phyloP scores from a whole-genome alignment of 805 yeast species.

The Candida orba region DNA sequence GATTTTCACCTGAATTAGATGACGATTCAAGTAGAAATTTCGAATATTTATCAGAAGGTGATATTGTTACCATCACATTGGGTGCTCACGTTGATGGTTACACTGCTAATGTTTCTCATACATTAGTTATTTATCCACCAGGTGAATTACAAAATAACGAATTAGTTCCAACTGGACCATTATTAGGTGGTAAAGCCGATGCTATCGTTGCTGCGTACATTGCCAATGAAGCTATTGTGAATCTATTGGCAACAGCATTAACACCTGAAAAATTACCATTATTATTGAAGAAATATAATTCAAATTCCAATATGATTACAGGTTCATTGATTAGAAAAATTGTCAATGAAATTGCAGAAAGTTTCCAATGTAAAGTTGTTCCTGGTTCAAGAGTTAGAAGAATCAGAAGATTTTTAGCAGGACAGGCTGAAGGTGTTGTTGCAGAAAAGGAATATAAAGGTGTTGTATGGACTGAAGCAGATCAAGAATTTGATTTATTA shows the following conservation, averaged over 20 bases:
- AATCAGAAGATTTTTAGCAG: conserved; percentile 87
- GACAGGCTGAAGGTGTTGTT: conserved; percentile 88
- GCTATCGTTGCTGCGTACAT: conserved; percentile 83
- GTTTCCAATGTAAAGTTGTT: conserved; percentile 76
- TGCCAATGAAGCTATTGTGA: conserved; percentile 80
- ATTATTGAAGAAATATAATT: conserved; percentile 30
- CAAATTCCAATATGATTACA: conserved; percentile 38
- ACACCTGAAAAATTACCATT: conserved; percentile 70
- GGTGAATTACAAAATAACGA: conserved; percentile 34
- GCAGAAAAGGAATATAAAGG: conserved; percentile 92
- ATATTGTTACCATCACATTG: conserved; percentile 72
- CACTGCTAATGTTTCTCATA: conserved; percentile 81
- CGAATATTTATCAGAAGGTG: conserved; percentile 59
- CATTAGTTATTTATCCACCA: conserved; percentile 75
- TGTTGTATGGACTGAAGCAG: conserved; percentile 79
- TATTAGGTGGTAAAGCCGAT: conserved; percentile 80
- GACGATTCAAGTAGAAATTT: conserved; percentile 42
- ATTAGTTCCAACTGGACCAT: conserved; percentile 61
- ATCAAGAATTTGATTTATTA: conserved; percentile 60
- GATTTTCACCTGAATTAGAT: conserved; percentile 83
- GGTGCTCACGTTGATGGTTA: conserved; percentile 97
- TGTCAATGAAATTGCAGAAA: conserved; percentile 82
- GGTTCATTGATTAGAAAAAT: conserved; percentile 65
- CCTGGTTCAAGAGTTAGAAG: conserved; percentile 93
- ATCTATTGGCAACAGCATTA: conserved; percentile 64